These are phyloP conservation scores for Colletotrichum incanum DNA, from an alignment of 2,329 filamentous ascomycete genomes.

Conservation along the genomic window DNA sequence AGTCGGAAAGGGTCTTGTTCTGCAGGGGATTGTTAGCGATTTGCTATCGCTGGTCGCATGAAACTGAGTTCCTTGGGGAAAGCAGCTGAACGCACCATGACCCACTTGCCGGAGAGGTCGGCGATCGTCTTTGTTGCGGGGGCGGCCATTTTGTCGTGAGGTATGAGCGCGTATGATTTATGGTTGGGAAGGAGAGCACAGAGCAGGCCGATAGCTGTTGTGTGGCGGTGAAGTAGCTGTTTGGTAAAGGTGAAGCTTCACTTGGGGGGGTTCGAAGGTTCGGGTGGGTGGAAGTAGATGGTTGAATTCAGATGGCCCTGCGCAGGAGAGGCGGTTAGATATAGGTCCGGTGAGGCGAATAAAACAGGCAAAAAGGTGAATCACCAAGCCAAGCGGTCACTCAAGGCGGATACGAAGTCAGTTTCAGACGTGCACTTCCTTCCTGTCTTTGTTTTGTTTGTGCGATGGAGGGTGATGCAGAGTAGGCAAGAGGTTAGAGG, in stretches of 20 bases:
- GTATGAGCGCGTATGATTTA: background rate
- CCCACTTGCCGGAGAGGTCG: conserved; percentile 79
- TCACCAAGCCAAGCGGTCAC: conserved; percentile 19
- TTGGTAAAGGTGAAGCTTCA: conserved; percentile 1
- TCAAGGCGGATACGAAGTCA: conserved; percentile 17
- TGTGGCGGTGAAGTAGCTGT: background rate
- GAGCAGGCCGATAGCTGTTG: background rate
- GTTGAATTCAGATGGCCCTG: background rate
- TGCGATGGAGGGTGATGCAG: conserved; percentile 1
- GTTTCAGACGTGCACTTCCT: conserved; percentile 12
- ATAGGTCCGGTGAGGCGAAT: conserved; percentile 13
- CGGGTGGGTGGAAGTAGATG: background rate
- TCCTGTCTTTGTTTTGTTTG: background rate
- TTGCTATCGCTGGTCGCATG: background rate
- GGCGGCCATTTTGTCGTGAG: conserved; percentile 74
- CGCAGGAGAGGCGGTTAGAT: conserved; percentile 17
- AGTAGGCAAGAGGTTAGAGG: background rate
- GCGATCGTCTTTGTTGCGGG: conserved; percentile 76
- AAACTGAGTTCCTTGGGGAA: conserved; percentile 21
- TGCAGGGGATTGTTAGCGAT: conserved; percentile 53
- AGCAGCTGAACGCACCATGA: conserved; percentile 70
- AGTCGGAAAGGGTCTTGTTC: conserved; percentile 83
- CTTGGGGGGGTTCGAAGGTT: background rate
- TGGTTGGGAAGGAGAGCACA: background rate
- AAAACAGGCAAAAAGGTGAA: conserved; percentile 23